A percentile compares a stretch with the other conserved stretches of the same genome.
Conservation (phyloP, 306 rosid species). For the Gynostemma pentaphyllum region DNA sequence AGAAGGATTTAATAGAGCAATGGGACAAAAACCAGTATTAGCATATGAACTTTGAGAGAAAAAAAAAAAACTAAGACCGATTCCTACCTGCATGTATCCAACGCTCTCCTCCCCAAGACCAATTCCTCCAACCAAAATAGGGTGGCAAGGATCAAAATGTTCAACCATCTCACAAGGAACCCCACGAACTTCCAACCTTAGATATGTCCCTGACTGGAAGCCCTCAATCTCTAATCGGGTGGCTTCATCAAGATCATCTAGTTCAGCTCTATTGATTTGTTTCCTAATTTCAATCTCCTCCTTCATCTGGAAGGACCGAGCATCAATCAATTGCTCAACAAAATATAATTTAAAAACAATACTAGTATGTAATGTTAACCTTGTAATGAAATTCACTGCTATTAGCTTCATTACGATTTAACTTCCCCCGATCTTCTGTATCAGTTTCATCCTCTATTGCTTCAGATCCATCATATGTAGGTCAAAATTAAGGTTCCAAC, state of each 20-base stretch:
- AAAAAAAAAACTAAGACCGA: neutral
- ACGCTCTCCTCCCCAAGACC: conserved; percentile 82
- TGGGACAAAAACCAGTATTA: too few species aligned
- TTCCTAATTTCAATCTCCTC: conserved; percentile 70
- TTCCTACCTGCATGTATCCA: conserved; percentile 91
- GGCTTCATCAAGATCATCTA: conserved; percentile 73
- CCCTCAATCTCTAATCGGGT: conserved; percentile 75
- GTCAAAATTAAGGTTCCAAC: conserved; percentile 44
- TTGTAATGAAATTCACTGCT: conserved; percentile 65
- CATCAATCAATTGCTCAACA: conserved; percentile 3
- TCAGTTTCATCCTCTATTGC: conserved; percentile 48
- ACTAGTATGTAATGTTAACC: conserved; percentile 38
- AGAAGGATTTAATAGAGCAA: neutral
- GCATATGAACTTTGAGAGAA: too few species aligned
- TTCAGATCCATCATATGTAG: conserved; percentile 44
- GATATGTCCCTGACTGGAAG: conserved; percentile 68
- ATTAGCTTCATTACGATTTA: conserved; percentile 29
- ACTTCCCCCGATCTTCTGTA: conserved; percentile 26
- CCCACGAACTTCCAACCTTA: conserved; percentile 79
- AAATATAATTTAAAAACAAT: neutral
- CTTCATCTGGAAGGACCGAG: conserved; percentile 49
- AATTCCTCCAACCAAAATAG: conserved; percentile 80
- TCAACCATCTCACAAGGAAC: conserved; percentile 86
- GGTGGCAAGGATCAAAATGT: conserved; percentile 77
- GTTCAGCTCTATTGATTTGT: conserved; percentile 79